phyloP scores from a whole-genome alignment of 2,329 filamentous ascomycete species.

The Chlorencoelia australis region DNA sequence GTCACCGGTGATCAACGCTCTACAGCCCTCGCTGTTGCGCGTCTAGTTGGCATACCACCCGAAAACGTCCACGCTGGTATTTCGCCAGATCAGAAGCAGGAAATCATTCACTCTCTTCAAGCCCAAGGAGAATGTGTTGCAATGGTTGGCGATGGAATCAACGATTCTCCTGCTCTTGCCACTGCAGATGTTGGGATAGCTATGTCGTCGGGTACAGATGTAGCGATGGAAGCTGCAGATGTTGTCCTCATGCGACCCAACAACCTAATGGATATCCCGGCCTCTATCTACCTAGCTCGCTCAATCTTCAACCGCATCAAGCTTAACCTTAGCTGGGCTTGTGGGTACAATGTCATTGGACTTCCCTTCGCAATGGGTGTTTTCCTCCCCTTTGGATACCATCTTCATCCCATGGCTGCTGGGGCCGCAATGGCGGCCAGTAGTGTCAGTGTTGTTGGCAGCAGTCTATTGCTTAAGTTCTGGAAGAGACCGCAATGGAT shows the following conservation, averaged over 20 bases:
- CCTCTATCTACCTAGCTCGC: constrained; percentile 69
- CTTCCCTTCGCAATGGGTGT: constrained; percentile 95
- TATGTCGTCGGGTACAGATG: constrained; percentile 85
- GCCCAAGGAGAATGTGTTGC: constrained; percentile 66
- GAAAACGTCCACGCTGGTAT: constrained; percentile 78
- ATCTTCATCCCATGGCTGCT: constrained; percentile 88
- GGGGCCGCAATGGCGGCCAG: constrained; percentile 89
- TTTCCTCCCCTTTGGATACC: constrained; percentile 79
- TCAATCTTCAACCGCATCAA: constrained; percentile 90
- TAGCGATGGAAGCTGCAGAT: constrained; percentile 94
- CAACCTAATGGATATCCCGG: constrained; percentile 86
- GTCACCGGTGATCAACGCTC: constrained; percentile 86
- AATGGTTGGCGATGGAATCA: constrained; percentile 98
- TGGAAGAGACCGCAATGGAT: constrained; percentile 85
- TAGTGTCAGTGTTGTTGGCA: constrained; percentile 81
- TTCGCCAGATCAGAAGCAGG: constrained; percentile 82
- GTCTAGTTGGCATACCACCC: constrained; percentile 67
- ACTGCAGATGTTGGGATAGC: constrained; percentile 91
- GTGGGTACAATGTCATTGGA: constrained; percentile 82
- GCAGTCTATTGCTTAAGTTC: constrained; percentile 72
- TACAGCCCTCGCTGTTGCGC: constrained; percentile 75
- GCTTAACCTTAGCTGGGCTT: constrained; percentile 86
- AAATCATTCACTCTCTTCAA: constrained; percentile 72
- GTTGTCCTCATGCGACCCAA: constrained; percentile 91
- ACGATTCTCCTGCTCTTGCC: constrained; percentile 90